These are phyloP conservation scores for Fragaria iinumae DNA, from an alignment of 306 rosid genomes.

Conservation along the genomic window DNA sequence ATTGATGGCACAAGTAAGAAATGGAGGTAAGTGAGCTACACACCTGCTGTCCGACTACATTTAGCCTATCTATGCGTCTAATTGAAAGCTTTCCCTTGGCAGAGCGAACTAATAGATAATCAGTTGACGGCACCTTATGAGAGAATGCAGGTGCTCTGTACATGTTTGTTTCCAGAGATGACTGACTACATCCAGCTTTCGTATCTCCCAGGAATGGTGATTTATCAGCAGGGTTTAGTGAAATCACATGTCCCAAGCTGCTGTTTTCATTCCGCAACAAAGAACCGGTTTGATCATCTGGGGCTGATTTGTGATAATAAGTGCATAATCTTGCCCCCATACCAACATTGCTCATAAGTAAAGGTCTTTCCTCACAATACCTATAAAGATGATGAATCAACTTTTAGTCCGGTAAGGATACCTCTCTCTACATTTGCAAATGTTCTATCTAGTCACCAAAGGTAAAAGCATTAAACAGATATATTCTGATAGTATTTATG, in stretches of 20 bases:
- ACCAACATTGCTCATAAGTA: constrained; percentile 86
- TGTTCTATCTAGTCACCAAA: neutral
- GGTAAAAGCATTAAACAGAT: neutral
- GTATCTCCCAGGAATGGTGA: constrained; percentile 95
- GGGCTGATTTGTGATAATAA: constrained; percentile 80
- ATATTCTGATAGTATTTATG: neutral
- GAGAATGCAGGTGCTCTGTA: constrained; percentile 91
- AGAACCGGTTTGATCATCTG: constrained; percentile 82
- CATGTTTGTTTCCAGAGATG: constrained; percentile 95
- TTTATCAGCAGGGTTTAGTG: constrained; percentile 90
- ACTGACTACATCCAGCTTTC: constrained; percentile 75
- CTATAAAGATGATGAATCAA: constrained; percentile 40
- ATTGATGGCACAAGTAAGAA: neutral
- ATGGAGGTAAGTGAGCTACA: constrained; percentile 24
- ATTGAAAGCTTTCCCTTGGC: constrained; percentile 88
- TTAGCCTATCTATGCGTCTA: constrained; percentile 80
- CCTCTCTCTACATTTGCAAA: constrained; percentile 16
- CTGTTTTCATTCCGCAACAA: constrained; percentile 57
- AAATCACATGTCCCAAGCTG: constrained; percentile 76
- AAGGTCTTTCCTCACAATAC: constrained; percentile 98
- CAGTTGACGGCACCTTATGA: constrained; percentile 82
- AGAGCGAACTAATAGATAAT: constrained; percentile 88
- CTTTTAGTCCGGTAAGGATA: constrained; percentile 13
- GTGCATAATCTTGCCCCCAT: constrained; percentile 97
- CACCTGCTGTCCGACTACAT: constrained; percentile 97